Conservation (phyloP, 1,284 basidiomycete species). For the Ceratobasidium sp. region DNA sequence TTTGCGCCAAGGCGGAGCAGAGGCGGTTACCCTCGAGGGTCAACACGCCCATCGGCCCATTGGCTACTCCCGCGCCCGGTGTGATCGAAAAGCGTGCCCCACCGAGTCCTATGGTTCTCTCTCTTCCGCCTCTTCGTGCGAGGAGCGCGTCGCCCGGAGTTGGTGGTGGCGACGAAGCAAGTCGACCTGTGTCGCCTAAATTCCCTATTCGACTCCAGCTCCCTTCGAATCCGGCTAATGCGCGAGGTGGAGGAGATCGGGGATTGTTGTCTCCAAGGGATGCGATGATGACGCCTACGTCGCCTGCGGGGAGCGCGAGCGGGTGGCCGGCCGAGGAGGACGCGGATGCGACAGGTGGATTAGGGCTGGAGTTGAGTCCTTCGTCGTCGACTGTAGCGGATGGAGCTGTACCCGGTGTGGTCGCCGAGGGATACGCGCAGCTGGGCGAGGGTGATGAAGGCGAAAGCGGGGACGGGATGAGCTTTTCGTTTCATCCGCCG, state of each 20-base stretch:
- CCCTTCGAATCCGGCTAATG: conserved; percentile 33
- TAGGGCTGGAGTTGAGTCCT: conserved; percentile 25
- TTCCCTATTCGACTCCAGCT: conserved; percentile 32
- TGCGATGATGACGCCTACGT: conserved; percentile 14
- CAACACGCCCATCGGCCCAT: conserved; percentile 23
- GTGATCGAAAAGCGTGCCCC: background rate
- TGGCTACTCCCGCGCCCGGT: conserved; percentile 29
- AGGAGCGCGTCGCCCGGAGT: conserved; percentile 26
- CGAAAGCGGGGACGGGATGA: conserved; percentile 12
- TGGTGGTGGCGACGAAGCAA: background rate
- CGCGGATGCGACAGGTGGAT: background rate
- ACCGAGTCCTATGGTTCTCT: conserved; percentile 14
- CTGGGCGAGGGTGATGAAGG: background rate
- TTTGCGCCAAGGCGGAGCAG: conserved; percentile 29
- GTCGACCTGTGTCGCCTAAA: conserved; percentile 5
- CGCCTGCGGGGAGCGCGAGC: conserved; percentile 7
- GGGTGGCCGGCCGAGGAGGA: conserved; percentile 20
- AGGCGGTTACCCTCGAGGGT: conserved; percentile 27
- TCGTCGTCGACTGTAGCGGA: conserved; percentile 37
- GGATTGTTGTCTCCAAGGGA: conserved; percentile 28
- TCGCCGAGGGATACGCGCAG: conserved; percentile 31
- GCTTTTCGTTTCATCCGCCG: conserved; percentile 7
- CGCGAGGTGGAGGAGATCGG: background rate
- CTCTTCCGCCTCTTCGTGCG: conserved; percentile 16
- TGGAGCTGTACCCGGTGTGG: conserved; percentile 19